These are phyloP conservation scores for Neocucurbitaria cava DNA, from an alignment of 2,329 filamentous ascomycete genomes.

Conservation along the genomic window DNA sequence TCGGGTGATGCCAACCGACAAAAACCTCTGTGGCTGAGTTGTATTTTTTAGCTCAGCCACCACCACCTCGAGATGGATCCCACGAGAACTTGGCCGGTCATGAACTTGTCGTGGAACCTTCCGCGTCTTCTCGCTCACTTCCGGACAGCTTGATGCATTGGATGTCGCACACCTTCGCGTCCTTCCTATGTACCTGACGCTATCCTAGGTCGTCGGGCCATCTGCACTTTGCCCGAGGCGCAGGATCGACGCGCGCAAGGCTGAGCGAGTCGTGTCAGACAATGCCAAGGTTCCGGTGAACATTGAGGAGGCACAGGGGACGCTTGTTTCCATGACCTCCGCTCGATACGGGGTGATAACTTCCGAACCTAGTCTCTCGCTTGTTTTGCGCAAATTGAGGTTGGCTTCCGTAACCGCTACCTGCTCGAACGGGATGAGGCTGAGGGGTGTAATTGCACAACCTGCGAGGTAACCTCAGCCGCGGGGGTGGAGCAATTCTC, in stretches of 20 bases:
- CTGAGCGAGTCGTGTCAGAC: slow-evolving; percentile 7
- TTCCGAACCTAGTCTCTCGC: not conserved
- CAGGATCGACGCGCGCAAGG: slow-evolving; percentile 1
- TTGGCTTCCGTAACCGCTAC: slow-evolving; percentile 9
- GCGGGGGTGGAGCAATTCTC: slow-evolving; percentile 7
- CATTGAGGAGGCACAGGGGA: slow-evolving; percentile 1
- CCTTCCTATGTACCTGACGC: not conserved
- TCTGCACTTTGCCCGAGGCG: slow-evolving; percentile 5
- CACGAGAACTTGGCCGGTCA: slow-evolving; percentile 1
- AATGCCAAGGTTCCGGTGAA: slow-evolving; percentile 4
- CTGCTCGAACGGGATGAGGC: slow-evolving; percentile 19
- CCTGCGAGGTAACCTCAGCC: slow-evolving; percentile 24
- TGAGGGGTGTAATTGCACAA: slow-evolving; percentile 20
- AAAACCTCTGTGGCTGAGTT: slow-evolving; percentile 12
- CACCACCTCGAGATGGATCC: not conserved
- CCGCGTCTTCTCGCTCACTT: no score
- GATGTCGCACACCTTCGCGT: not conserved
- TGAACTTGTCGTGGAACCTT: not conserved
- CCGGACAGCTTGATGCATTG: not conserved
- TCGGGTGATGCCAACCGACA: slow-evolving; percentile 11
- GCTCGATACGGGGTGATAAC: not conserved
- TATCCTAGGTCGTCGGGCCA: not conserved
- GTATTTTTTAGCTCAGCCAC: slow-evolving; percentile 25
- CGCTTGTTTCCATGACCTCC: slow-evolving; percentile 9
- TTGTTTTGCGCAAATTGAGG: not conserved